Evolutionary conservation across 768 basidiomycete species (phyloP).

Genomic region (Amanita phalloides): DNA sequence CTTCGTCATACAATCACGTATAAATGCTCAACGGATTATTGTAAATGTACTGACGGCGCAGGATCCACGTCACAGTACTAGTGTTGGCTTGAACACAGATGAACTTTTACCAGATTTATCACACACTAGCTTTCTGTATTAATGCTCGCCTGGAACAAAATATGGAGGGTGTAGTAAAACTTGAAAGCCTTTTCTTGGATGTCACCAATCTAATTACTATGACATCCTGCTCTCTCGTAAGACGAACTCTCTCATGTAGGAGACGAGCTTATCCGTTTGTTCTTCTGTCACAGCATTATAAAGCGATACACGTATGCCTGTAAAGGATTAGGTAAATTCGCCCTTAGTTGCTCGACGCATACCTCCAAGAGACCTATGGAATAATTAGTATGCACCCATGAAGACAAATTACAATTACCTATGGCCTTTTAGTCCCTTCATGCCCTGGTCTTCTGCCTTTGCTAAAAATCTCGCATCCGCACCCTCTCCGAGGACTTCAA

Average conservation of each 20-base stretch:
- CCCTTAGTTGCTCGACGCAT: slow-evolving; percentile 16
- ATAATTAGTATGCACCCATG: neutral
- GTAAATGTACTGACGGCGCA: too few relatives aligned
- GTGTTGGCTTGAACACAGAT: too few relatives aligned
- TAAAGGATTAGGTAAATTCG: slow-evolving; percentile 2
- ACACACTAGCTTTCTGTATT: too few relatives aligned
- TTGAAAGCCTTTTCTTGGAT: too few relatives aligned
- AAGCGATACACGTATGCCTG: slow-evolving; percentile 72
- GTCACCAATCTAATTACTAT: neutral
- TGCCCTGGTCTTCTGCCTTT: slow-evolving; percentile 68
- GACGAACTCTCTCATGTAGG: slow-evolving; percentile 50
- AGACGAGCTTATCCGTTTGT: slow-evolving; percentile 49
- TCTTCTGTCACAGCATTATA: slow-evolving; percentile 85
- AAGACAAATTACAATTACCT: slow-evolving; percentile 39
- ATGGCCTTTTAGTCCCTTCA: slow-evolving; percentile 90
- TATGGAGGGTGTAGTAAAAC: too few relatives aligned
- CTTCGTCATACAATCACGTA: too few relatives aligned
- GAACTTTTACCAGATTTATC: too few relatives aligned
- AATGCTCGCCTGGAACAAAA: too few relatives aligned
- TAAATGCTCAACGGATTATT: too few relatives aligned
- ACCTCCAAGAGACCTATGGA: slow-evolving; percentile 11
- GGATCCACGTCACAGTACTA: too few relatives aligned
- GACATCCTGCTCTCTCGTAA: neutral
- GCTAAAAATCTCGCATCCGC: slow-evolving; percentile 65
- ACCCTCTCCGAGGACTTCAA: slow-evolving; percentile 65